These are phyloP conservation scores for Jaminaea rosea DNA, from an alignment of 1,284 basidiomycete genomes.

Conservation along the genomic window DNA sequence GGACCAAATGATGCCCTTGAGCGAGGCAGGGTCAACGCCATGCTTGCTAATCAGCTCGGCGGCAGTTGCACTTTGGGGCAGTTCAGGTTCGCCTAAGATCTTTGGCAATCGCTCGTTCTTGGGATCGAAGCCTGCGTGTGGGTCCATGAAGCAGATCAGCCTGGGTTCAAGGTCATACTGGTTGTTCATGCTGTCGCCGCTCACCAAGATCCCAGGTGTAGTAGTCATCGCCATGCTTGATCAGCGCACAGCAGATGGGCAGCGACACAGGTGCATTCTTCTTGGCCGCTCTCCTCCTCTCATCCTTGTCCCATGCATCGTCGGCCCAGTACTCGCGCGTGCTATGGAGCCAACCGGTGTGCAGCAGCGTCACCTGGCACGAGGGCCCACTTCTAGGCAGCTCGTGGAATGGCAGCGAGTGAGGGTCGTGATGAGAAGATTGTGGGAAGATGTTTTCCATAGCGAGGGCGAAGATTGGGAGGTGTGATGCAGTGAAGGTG, in stretches of 20 bases:
- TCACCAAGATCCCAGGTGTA: constrained; percentile 12
- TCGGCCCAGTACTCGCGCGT: constrained; percentile 13
- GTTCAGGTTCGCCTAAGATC: too few species aligned
- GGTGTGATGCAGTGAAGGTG: neutral
- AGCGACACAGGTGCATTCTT: constrained; percentile 5
- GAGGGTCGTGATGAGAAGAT: constrained; percentile 3
- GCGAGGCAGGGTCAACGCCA: constrained; percentile 6
- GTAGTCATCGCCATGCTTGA: constrained; percentile 9
- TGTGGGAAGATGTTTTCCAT: constrained; percentile 21
- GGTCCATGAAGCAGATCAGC: too few species aligned
- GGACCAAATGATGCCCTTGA: constrained; percentile 11
- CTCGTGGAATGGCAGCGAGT: constrained; percentile 7
- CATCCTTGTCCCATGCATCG: constrained; percentile 9
- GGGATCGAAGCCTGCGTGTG: too few species aligned
- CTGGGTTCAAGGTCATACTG: constrained; percentile 4
- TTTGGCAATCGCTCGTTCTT: too few species aligned
- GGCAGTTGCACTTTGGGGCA: too few species aligned
- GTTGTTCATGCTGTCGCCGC: constrained; percentile 4
- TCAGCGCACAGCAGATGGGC: constrained; percentile 6
- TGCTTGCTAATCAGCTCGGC: too few species aligned
- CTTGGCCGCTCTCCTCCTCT: neutral
- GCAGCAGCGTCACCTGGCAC: constrained; percentile 8
- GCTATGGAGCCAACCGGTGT: constrained; percentile 7
- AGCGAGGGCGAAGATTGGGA: neutral
- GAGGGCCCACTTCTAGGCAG: neutral